phyloP scores from a whole-genome alignment of 345 rosid genomes.

The Populus nigra region DNA sequence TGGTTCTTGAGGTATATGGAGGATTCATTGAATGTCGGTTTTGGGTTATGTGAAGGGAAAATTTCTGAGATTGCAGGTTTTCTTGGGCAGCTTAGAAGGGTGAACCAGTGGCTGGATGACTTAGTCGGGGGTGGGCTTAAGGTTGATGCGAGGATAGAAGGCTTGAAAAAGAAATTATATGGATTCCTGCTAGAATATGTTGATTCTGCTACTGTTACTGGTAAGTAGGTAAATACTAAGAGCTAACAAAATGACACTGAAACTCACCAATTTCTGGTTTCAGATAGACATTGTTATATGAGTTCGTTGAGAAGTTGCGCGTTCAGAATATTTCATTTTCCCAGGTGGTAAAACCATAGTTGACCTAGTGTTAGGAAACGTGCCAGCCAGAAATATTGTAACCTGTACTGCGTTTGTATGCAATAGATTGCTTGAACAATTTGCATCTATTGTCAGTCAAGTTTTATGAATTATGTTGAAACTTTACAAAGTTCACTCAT shows the following conservation, averaged over 20 bases:
- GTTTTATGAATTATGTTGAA: not conserved
- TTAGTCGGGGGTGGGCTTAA: conserved; percentile 20
- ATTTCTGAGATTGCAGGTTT: conserved; percentile 26
- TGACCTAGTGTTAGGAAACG: not conserved
- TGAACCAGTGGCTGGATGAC: conserved; percentile 45
- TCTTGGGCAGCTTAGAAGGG: conserved; percentile 38
- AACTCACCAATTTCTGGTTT: conserved; percentile 10
- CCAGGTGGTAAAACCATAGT: not conserved
- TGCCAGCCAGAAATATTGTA: not conserved
- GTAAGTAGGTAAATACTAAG: conserved; percentile 9
- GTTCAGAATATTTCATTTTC: not conserved
- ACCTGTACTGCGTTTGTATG: not conserved
- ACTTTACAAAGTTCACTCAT: not conserved
- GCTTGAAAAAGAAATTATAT: conserved; percentile 42
- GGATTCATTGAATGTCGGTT: conserved; percentile 31
- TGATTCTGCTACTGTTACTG: conserved; percentile 22
- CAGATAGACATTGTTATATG: not conserved
- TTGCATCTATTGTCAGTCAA: not conserved
- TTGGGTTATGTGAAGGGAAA: conserved; percentile 27
- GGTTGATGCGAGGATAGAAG: conserved; percentile 31
- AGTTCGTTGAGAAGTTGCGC: too few relatives aligned
- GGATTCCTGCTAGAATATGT: conserved; percentile 37
- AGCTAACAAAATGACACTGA: conserved; percentile 9
- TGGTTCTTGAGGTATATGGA: conserved; percentile 55
- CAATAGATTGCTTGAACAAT: not conserved